A percentile compares a stretch with the other conserved stretches of the same genome.
Conservation (phyloP, 208 protist species). For the Tritrichomonas musculus region DNA sequence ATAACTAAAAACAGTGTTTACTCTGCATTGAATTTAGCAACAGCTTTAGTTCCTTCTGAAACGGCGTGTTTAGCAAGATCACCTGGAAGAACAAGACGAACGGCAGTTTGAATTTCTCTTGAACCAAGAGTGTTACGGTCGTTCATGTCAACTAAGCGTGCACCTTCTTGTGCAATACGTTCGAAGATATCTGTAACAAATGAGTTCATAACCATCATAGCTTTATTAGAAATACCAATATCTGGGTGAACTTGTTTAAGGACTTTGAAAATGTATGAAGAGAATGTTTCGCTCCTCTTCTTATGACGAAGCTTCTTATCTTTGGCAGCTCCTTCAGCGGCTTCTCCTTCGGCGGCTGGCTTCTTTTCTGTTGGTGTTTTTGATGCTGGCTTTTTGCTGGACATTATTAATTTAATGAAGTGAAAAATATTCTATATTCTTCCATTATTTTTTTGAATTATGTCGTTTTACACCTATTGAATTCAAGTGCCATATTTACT, state of each 20-base stretch:
- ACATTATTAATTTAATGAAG: neutral
- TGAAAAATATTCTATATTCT: too few relatives aligned
- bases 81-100: constrained; percentile 88
- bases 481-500: neutral
- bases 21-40: constrained; percentile 60
- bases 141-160: constrained; percentile 86
- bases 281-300: constrained; percentile 72
- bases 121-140: constrained; percentile 87
- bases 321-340: constrained; percentile 33
- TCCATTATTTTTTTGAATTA: neutral
- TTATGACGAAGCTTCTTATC: constrained; percentile 46
- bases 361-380: constrained; percentile 32
- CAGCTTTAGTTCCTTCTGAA: constrained; percentile 94
- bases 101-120: constrained; percentile 82
- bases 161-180: constrained; percentile 85
- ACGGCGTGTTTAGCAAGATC: constrained; percentile 97
- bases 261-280: constrained; percentile 79
- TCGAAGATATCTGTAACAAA: constrained; percentile 89
- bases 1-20: constrained; percentile 20
- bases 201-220: constrained; percentile 91
- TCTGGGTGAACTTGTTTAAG: constrained; percentile 90
- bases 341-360: constrained; percentile 30
- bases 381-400: constrained; percentile 26
- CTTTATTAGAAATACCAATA: constrained; percentile 87
- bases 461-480: neutral